Evolutionary conservation across 352 stramenopile species (phyloP), one percentile per base, ranked within the genome.

Genomic region (Phytophthora melonis): DNA sequence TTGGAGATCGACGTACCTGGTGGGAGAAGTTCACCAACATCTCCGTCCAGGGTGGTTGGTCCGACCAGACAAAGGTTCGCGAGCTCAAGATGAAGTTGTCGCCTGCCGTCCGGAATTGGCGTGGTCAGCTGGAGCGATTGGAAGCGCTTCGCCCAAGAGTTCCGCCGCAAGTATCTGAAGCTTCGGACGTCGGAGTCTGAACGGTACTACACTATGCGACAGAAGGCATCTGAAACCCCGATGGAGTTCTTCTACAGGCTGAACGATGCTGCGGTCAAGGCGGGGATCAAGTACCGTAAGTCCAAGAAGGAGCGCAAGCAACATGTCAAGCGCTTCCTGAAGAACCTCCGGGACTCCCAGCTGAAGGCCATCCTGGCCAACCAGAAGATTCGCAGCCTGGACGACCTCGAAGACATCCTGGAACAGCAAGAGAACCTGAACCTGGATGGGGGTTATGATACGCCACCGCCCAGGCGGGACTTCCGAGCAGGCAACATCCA

Each of bases 101-200:
- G 4, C 27, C 53, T 23, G 27, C 25, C 3, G 53, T 59, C 11
- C 53, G 53, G 5, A 59, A 59, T 19, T 59, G 53, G 53, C 18
- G 18, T 6, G 53, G 27, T 16, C 53, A 59, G 27, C 53, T 59
- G n/a, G 4, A 4, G 5, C 10, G 27, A 59, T 16, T 45, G 36
- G 36, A 45, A 45, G 36, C 9, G 13, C 10, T 16, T 45, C 36
- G 9, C 8, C 10, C 9, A 45, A 5, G 36, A 45, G 2, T 45
- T 45, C 36, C 36, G 36, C 10, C 36, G 13, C 36, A 45, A 59
- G 39, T 59, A 59, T 18, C 47, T 30, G 25, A 43, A 59, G 53
- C 14, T n/a, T 1, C 39, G 19, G 13, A 32, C 39, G 5, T 59
- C 50, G 0, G 50, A 39, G 3, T 34, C 21, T 21, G 23, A 39